These are phyloP conservation scores for Talaromyces piceae DNA, from an alignment of 2,329 filamentous ascomycete genomes.

Conservation along the genomic window DNA sequence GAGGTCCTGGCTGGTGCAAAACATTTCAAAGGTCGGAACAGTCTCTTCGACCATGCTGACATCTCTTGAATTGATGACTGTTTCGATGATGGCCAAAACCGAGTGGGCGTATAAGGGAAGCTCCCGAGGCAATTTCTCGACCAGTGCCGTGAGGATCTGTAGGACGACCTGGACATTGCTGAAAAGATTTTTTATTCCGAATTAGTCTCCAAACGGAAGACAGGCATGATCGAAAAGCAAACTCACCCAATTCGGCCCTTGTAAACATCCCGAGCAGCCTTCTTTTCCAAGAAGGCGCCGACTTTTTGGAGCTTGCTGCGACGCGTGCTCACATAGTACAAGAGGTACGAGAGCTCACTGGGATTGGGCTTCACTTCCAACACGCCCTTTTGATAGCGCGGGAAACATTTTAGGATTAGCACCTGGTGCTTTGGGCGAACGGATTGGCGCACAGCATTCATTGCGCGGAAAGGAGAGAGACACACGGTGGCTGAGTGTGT, in stretches of 20 bases:
- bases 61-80: conserved; percentile 76
- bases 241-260: conserved; percentile 75
- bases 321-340: conserved; percentile 93
- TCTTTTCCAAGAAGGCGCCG: conserved; percentile 87
- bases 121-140: conserved; percentile 88
- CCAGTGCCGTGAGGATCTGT: conserved; percentile 81
- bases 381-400: conserved; percentile 80
- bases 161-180: conserved; percentile 93
- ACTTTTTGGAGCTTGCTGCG: conserved; percentile 96
- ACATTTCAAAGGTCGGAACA: conserved; percentile 74
- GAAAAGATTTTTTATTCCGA: background rate
- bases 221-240: background rate
- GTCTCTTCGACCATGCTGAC: conserved; percentile 91
- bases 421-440: conserved; percentile 93
- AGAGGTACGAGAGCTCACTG: conserved; percentile 90
- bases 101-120: conserved; percentile 80
- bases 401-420: conserved; percentile 92
- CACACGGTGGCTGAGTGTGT: background rate
- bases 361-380: conserved; percentile 93
- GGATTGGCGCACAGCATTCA: conserved; percentile 53
- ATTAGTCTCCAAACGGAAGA: background rate
- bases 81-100: conserved; percentile 75
- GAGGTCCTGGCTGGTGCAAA: conserved; percentile 82
- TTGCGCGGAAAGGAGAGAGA: conserved; percentile 21
- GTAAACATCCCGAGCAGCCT: conserved; percentile 86